Conservation (phyloP, 176 grass and related monocot genomes). For the Neostapfia colusana region DNA sequence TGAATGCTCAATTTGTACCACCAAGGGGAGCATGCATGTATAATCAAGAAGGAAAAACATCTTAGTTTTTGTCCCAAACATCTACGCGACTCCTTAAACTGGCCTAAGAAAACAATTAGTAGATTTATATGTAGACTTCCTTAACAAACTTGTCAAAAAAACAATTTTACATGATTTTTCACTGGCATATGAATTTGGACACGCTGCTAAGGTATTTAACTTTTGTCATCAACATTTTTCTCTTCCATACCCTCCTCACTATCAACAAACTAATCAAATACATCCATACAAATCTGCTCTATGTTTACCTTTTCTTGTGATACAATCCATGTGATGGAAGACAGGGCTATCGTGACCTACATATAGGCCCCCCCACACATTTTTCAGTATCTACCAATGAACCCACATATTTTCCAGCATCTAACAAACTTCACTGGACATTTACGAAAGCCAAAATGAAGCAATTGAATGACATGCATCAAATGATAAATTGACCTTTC, state of each 20-base stretch:
- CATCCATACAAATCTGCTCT: conserved; percentile 10
- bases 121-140: not conserved
- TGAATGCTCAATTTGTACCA: not conserved
- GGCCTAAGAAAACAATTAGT: not conserved
- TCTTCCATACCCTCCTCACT: not conserved
- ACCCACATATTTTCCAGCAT: not conserved
- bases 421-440: not conserved
- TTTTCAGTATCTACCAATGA: not conserved
- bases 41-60: not conserved
- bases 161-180: too few species aligned
- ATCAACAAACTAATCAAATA: not conserved
- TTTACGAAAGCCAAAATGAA: not conserved
- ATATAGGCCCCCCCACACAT: not conserved
- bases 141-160: too few species aligned
- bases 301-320: conserved; percentile 8
- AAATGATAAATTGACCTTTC: conserved; percentile 10
- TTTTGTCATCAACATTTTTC: not conserved
- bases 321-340: not conserved
- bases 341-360: not conserved
- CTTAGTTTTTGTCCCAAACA: too few species aligned
- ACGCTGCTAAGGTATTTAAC: not conserved
- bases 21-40: too few species aligned
- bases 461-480: not conserved
- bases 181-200: too few species aligned
- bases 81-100: not conserved